Conservation (phyloP, 2,329 filamentous ascomycete genomes). For the Colletotrichum tofieldiae region DNA sequence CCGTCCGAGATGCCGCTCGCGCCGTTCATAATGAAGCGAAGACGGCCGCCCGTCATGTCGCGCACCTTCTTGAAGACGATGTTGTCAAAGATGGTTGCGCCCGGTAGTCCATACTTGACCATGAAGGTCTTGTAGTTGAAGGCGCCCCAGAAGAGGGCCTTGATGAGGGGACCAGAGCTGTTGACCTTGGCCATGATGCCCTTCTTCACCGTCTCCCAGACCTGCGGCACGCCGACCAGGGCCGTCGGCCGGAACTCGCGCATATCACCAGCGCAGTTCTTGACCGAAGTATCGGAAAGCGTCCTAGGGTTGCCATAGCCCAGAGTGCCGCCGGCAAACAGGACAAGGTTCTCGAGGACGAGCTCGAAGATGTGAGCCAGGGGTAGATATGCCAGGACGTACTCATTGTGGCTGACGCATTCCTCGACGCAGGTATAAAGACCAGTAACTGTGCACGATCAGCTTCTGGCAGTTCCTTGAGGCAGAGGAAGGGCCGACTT, state of each 20-base stretch:
- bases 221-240: constrained; percentile 93
- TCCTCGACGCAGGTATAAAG: constrained; percentile 84
- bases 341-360: constrained; percentile 90
- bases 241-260: constrained; percentile 91
- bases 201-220: constrained; percentile 98
- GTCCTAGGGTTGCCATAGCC: constrained; percentile 95
- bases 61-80: constrained; percentile 95
- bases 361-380: constrained; percentile 98
- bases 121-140: constrained; percentile 73
- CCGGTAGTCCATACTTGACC: constrained; percentile 72
- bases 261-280: constrained; percentile 94
- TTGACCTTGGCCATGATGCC: constrained; percentile 88
- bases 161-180: constrained; percentile 77
- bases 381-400: constrained; percentile 90
- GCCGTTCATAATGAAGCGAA: constrained; percentile 94
- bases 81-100: constrained; percentile 80
- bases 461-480: neutral
- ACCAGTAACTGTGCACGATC: constrained; percentile 74
- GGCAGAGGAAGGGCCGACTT: constrained; percentile 55
- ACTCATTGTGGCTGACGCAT: constrained; percentile 83
- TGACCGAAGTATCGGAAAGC: constrained; percentile 86
- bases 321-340: constrained; percentile 92
- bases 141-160: constrained; percentile 83
- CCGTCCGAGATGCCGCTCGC: constrained; percentile 91
- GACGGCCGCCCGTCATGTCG: constrained; percentile 87